phyloP scores from a whole-genome alignment of 2,329 filamentous ascomycete species.

The Penicillium sp. region DNA sequence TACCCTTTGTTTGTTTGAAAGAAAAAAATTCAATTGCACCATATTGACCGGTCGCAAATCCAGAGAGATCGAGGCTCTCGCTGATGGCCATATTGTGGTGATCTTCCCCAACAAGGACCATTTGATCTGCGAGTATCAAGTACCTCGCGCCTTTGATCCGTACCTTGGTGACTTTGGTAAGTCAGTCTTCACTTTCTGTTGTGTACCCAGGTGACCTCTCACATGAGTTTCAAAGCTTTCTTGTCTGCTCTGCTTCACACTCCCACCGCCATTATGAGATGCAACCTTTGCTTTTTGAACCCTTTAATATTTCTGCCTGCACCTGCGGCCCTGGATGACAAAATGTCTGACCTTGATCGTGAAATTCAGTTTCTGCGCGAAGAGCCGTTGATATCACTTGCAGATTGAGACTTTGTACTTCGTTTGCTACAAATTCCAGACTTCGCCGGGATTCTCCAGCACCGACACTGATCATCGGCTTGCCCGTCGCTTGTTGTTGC shows the following conservation, averaged over 20 bases:
- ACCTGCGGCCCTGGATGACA: not conserved
- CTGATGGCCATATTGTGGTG: not conserved
- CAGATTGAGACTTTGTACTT: not conserved
- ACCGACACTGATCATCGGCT: not conserved
- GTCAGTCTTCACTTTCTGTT: not conserved
- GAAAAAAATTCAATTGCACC: not conserved
- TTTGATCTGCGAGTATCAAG: conserved; percentile 3
- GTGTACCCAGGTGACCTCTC: not conserved
- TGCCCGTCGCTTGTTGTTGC: not conserved
- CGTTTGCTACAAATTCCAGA: not conserved
- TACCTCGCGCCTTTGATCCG: not conserved
- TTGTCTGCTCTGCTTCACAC: not conserved
- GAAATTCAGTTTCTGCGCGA: not conserved
- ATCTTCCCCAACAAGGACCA: not conserved
- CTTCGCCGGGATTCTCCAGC: not conserved
- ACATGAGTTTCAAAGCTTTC: not conserved
- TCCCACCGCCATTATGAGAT: not conserved
- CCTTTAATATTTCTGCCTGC: not conserved
- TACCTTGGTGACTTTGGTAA: not conserved
- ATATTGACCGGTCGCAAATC: not conserved
- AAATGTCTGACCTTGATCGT: not conserved
- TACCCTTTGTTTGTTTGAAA: not conserved
- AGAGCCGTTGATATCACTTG: not conserved
- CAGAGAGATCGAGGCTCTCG: not conserved
- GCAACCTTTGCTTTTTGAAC: not conserved